Percentiles rank a stretch among this genome's conserved stretches.
Conservation (phyloP, 192 early-diverging fungal genomes). For the Radiomyces spectabilis region DNA sequence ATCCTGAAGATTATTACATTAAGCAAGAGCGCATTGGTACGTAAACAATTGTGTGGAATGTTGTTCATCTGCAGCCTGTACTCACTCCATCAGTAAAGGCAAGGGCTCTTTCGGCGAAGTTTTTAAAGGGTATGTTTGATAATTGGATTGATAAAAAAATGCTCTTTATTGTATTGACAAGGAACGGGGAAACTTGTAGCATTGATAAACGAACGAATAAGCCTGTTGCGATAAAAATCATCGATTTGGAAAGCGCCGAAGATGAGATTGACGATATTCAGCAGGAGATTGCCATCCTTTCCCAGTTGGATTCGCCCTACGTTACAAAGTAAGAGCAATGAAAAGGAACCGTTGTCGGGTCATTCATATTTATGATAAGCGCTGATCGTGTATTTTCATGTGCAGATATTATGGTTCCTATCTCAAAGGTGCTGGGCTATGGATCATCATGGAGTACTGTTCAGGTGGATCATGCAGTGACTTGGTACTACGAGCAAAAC, state of each 20-base stretch:
- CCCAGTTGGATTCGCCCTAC: slow-evolving; percentile 83
- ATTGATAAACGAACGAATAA: slow-evolving; percentile 56
- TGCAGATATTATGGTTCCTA: slow-evolving; percentile 84
- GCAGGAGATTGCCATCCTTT: slow-evolving; percentile 92
- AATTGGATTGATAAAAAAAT: neutral
- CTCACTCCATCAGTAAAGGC: slow-evolving; percentile 20
- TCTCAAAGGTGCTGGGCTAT: slow-evolving; percentile 81
- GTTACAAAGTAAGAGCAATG: slow-evolving; percentile 57
- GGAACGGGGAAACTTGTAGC: slow-evolving; percentile 25
- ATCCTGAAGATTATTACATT: slow-evolving; percentile 59
- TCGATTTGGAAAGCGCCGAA: slow-evolving; percentile 93
- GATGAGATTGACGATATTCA: slow-evolving; percentile 99
- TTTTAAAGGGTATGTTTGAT: slow-evolving; percentile 61
- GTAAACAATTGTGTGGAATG: neutral
- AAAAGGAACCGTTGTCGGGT: neutral
- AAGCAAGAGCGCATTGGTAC: slow-evolving; percentile 64
- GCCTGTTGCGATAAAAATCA: slow-evolving; percentile 94
- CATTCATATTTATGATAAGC: neutral
- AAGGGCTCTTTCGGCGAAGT: slow-evolving; percentile 82
- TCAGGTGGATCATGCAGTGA: slow-evolving; percentile 92
- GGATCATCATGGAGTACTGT: slow-evolving; percentile 99
- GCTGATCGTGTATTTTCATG: neutral
- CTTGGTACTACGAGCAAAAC: too few relatives aligned
- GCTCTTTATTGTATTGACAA: neutral
- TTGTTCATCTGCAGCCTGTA: too few relatives aligned